Percentiles rank a stretch among this genome's conserved stretches.
Evolutionary conservation across 306 rosid species (phyloP).

Genomic region (apple (Malus domestica)): ASM211411v1 NC_041793.1:42422501-42423000

Average conservation of each 20-base stretch:
- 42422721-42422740: slow-evolving; percentile 62
- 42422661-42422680: slow-evolving; percentile 74
- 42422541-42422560: slow-evolving; percentile 62
- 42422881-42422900: slow-evolving; percentile 69
- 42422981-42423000: slow-evolving; percentile 66
- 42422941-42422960: slow-evolving; percentile 21
- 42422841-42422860: slow-evolving; percentile 75
- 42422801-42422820: slow-evolving; percentile 71
- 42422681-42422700: slow-evolving; percentile 50
- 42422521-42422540: slow-evolving; percentile 80
- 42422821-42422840: slow-evolving; percentile 63
- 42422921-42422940: slow-evolving; percentile 29
- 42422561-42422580: slow-evolving; percentile 53
- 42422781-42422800: slow-evolving; percentile 70
- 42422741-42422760: slow-evolving; percentile 89
- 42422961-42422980: slow-evolving; percentile 36
- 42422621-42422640: slow-evolving; percentile 73
- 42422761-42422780: slow-evolving; percentile 61
- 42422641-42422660: slow-evolving; percentile 58
- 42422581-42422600: slow-evolving; percentile 70
- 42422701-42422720: slow-evolving; percentile 87
- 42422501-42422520: slow-evolving; percentile 49
- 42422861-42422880: slow-evolving; percentile 73
- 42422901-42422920: slow-evolving; percentile 38
- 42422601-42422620: slow-evolving; percentile 72